These are phyloP conservation scores for Penstemon newberryi DNA, from an alignment of 257 asterid genomes.

Conservation along the genomic window DNA sequence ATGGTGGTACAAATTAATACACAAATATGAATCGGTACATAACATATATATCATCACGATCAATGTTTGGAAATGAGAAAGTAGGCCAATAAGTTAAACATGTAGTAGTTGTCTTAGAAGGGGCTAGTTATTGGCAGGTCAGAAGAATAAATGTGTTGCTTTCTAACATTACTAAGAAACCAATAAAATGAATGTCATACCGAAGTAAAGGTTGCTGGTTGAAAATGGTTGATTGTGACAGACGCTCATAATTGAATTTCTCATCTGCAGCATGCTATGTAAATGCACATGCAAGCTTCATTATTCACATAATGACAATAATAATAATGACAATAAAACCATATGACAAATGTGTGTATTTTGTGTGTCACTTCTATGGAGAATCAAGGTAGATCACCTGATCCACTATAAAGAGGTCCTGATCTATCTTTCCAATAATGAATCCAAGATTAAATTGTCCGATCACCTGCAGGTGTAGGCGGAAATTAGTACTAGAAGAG, in stretches of 20 bases:
- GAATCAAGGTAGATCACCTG: constrained; percentile 61
- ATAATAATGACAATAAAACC: not conserved
- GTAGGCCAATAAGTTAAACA: constrained; percentile 10
- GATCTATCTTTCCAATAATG: constrained; percentile 80
- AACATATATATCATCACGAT: constrained; percentile 17
- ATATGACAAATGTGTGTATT: constrained; percentile 6
- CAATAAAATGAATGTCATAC: constrained; percentile 42
- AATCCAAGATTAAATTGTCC: constrained; percentile 99
- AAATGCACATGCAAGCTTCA: constrained; percentile 21
- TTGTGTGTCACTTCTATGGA: constrained; percentile 10
- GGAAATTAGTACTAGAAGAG: constrained; percentile 18
- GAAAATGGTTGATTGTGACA: constrained; percentile 78
- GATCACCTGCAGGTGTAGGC: constrained; percentile 59
- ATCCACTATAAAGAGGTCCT: constrained; percentile 93
- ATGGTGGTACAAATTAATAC: constrained; percentile 11
- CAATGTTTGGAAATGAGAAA: constrained; percentile 1
- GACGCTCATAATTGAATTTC: constrained; percentile 83
- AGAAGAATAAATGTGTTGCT: constrained; percentile 14
- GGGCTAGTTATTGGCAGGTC: constrained; percentile 1
- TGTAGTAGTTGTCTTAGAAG: constrained; percentile 5
- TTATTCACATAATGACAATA: not conserved
- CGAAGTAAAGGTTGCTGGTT: constrained; percentile 96
- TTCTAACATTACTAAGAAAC: constrained; percentile 17
- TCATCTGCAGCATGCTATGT: constrained; percentile 98
- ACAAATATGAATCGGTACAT: not conserved